Evolutionary conservation across 106 monocot species (phyloP).

Genomic region (Phalaenopsis equestris): DNA sequence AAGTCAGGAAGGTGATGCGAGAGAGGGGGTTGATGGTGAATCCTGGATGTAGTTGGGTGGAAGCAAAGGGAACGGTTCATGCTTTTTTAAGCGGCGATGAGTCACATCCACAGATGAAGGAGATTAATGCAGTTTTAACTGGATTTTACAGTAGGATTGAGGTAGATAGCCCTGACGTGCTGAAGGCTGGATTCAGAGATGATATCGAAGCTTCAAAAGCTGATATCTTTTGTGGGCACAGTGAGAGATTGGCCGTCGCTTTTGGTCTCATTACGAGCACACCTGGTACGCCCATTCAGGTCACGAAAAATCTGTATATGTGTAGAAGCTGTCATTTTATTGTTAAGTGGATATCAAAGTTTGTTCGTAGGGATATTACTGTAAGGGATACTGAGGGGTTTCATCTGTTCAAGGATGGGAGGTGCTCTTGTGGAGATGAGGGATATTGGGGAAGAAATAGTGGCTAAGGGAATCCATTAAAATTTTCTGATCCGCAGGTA

Average conservation of each 20-base stretch:
- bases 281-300: conserved; percentile 68
- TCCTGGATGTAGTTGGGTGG: conserved; percentile 89
- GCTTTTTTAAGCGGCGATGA: conserved; percentile 74
- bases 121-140: conserved; percentile 46
- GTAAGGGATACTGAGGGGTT: conserved; percentile 76
- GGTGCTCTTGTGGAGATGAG: conserved; percentile 70
- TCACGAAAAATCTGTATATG: conserved; percentile 89
- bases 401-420: conserved; percentile 82
- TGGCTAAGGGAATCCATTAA: not conserved
- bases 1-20: conserved; percentile 61
- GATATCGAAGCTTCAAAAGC: conserved; percentile 55
- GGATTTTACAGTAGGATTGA: conserved; percentile 57
- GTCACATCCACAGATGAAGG: conserved; percentile 75
- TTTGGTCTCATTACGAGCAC: conserved; percentile 77
- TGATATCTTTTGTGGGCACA: conserved; percentile 89
- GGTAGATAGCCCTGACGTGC: conserved; percentile 21
- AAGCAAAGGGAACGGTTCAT: conserved; percentile 66
- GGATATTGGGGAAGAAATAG: conserved; percentile 36
- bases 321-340: conserved; percentile 59
- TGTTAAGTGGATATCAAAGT: conserved; percentile 62
- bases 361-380: conserved; percentile 74
- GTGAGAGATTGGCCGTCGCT: conserved; percentile 76
- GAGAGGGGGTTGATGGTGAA: conserved; percentile 55
- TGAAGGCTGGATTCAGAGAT: conserved; percentile 18
- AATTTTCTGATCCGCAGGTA: too few species aligned